These are phyloP conservation scores for Capsicum baccatum DNA, from an alignment of 257 asterid genomes.

Conservation along the genomic window DNA sequence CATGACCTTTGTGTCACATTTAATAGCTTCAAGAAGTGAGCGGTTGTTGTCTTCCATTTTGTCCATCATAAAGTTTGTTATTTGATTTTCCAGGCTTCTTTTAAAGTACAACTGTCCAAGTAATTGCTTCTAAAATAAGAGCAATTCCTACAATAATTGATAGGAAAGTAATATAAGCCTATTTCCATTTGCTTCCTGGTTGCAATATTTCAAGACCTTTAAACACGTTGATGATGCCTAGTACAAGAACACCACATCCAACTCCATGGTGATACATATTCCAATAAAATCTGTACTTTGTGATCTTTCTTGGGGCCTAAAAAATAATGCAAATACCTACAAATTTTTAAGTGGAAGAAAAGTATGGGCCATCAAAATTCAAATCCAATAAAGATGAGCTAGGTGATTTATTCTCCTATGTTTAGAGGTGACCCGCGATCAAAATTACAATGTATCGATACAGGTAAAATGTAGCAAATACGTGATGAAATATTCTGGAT, in stretches of 20 bases:
- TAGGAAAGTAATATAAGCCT: constrained; percentile 53
- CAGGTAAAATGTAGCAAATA: not conserved
- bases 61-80: constrained; percentile 63
- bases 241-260: constrained; percentile 64
- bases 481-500: not conserved
- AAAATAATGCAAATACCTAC: constrained; percentile 67
- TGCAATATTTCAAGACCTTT: constrained; percentile 67
- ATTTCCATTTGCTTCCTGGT: constrained; percentile 68
- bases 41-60: constrained; percentile 48
- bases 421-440: too few relatives aligned
- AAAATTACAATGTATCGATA: not conserved
- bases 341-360: not conserved
- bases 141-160: constrained; percentile 60
- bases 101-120: constrained; percentile 69
- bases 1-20: too few relatives aligned
- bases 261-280: constrained; percentile 80
- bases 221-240: constrained; percentile 78
- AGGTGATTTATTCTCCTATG: too few relatives aligned
- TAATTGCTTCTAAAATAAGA: constrained; percentile 58
- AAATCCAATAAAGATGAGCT: too few relatives aligned
- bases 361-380: too few relatives aligned
- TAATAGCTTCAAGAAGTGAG: constrained; percentile 29
- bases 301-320: constrained; percentile 84
- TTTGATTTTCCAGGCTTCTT: constrained; percentile 48
- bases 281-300: constrained; percentile 78